These are phyloP conservation scores for Colletotrichum theobromicola DNA, from an alignment of 2,329 filamentous ascomycete species.

Conservation along the genomic window DNA sequence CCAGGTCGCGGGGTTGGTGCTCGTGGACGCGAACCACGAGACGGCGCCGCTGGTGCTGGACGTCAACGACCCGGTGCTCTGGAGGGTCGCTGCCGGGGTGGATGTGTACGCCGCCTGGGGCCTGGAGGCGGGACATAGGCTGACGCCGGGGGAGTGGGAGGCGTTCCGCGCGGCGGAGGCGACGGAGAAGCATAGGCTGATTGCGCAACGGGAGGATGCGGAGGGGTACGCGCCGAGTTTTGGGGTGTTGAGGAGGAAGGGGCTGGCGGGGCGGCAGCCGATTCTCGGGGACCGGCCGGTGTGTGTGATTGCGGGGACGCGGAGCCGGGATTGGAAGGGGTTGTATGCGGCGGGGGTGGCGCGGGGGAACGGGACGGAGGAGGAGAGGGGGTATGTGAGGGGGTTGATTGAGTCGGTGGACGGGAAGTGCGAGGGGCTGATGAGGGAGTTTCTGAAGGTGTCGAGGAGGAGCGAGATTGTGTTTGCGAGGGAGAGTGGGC, in stretches of 20 bases:
- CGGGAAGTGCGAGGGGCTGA: background rate
- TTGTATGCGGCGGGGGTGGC: background rate
- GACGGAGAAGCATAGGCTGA: background rate
- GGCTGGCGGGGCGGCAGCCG: background rate
- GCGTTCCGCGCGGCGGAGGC: background rate
- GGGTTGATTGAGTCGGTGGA: background rate
- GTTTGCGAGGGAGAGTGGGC: background rate
- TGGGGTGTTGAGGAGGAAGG: background rate
- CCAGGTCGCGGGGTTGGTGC: background rate
- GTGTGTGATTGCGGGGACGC: background rate
- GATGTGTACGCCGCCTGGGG: background rate
- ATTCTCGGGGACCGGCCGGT: background rate
- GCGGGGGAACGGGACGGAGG: slow-evolving; percentile 1
- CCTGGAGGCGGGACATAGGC: background rate
- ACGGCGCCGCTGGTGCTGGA: background rate
- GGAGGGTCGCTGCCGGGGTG: background rate
- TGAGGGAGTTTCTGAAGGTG: slow-evolving; percentile 1
- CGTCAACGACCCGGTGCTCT: background rate
- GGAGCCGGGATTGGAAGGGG: background rate
- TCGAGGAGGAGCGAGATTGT: background rate
- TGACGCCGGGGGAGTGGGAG: slow-evolving; percentile 6
- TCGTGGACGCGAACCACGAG: slow-evolving; percentile 7
- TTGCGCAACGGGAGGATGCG: background rate
- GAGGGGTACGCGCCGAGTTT: background rate
- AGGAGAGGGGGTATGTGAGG: background rate